phyloP scores from a whole-genome alignment of 352 stramenopile species.

The Elongisporangium prolatum region DNA sequence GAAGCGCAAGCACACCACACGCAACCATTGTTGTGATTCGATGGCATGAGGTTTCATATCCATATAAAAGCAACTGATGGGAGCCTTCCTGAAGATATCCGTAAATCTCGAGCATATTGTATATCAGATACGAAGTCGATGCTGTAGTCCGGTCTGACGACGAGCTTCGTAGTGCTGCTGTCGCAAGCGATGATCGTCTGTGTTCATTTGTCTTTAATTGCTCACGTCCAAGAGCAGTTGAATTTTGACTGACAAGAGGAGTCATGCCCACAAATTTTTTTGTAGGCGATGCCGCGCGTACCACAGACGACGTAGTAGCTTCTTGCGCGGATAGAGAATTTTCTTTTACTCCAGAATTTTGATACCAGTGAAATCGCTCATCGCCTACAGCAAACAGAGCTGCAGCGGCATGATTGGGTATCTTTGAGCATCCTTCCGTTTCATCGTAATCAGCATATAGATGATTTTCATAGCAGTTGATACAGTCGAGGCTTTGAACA shows the following conservation, averaged over 20 bases:
- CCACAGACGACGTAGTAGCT: not conserved
- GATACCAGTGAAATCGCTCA: constrained; percentile 65
- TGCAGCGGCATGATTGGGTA: constrained; percentile 19
- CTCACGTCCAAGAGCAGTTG: not conserved
- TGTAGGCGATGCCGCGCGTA: not conserved
- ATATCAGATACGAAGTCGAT: constrained; percentile 18
- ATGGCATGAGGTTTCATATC: constrained; percentile 31
- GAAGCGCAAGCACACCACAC: constrained; percentile 44
- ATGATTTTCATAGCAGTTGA: constrained; percentile 18
- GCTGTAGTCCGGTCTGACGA: constrained; percentile 26
- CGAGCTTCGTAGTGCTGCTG: constrained; percentile 17
- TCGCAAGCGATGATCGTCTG: constrained; percentile 18
- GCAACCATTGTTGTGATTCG: constrained; percentile 43
- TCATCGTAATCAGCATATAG: constrained; percentile 47
- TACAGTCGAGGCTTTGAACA: constrained; percentile 15
- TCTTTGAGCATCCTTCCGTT: constrained; percentile 28
- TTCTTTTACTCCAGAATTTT: constrained; percentile 24
- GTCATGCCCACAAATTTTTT: not conserved
- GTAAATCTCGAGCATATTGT: constrained; percentile 52
- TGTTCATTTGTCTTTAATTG: not conserved
- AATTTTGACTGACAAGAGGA: not conserved
- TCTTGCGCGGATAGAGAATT: constrained; percentile 5
- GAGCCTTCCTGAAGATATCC: constrained; percentile 38
- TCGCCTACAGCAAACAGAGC: constrained; percentile 44
- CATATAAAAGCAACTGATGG: constrained; percentile 35